Conservation (phyloP, 2,329 filamentous ascomycete species). For the Knufia fluminis region DNA sequence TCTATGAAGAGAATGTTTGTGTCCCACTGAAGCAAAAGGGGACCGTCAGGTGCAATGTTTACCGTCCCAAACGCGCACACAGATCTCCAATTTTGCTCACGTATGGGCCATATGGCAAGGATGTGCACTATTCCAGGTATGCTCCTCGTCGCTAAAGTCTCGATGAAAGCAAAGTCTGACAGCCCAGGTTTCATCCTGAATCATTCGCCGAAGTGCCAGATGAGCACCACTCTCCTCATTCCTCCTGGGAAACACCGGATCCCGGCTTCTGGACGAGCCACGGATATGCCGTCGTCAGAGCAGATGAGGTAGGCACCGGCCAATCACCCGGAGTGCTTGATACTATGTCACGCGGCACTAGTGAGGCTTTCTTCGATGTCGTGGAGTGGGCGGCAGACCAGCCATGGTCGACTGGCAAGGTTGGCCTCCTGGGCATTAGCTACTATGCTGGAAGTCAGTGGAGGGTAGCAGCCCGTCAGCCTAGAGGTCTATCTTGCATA, state of each 20-base stretch:
- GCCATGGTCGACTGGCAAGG: conserved; percentile 42
- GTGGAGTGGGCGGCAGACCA: conserved; percentile 45
- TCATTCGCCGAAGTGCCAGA: conserved; percentile 47
- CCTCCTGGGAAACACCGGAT: conserved; percentile 52
- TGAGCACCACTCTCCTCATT: conserved; percentile 45
- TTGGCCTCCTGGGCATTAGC: conserved; percentile 42
- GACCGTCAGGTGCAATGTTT: conserved; percentile 43
- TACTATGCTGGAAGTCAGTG: conserved; percentile 48
- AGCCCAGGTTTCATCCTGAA: conserved; percentile 40
- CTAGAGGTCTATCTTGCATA: conserved; percentile 43
- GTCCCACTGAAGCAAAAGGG: conserved; percentile 36
- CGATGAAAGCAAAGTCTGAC: no score
- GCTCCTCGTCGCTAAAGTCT: no score
- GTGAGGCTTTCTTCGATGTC: conserved; percentile 43
- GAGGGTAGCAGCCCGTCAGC: conserved; percentile 44
- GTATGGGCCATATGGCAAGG: conserved; percentile 66
- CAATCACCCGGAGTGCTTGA: conserved; percentile 45
- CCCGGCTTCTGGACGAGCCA: conserved; percentile 47
- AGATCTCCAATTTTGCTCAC: conserved; percentile 55
- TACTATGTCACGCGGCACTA: conserved; percentile 46
- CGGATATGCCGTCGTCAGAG: conserved; percentile 48
- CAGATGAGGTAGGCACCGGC: conserved; percentile 44
- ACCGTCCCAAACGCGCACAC: conserved; percentile 36
- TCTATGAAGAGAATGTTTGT: conserved; percentile 42
- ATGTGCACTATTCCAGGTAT: conserved; percentile 64